Base-by-base conservation (phyloP, 169 alveolate genomes). In the Plasmodium billcollinsi region DNA sequence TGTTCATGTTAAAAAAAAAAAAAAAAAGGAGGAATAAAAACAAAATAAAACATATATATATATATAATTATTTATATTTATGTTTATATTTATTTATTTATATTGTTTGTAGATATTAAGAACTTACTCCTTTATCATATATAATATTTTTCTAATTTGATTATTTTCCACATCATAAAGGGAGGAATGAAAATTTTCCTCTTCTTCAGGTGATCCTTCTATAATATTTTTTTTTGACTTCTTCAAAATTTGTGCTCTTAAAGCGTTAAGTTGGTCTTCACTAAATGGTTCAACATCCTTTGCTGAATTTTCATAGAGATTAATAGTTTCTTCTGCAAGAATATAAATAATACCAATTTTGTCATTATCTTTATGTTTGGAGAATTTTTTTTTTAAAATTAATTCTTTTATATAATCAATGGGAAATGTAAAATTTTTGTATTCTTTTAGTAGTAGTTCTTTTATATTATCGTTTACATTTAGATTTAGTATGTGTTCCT, bases 271-370 rank as follows among this genome's bases (percentile, higher is more conserved):
- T 62, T 86, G 72, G 39, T 86, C 70, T 0, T 86, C 88, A 11
- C 47, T 71, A 39, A 52, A 66, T 1, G 92, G 92, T 43, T 71
- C 76, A 0, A 86, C 92, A 29, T 86, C 71, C 56, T 86, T 86
- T 33, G 92, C 92, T 14, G 92, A 86, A 54, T 86, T 86, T 65
- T 86, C 92, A 72, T 86, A 86, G 11, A 86, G 29, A 29, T 71
- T 72, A 49, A 86, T 86, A 50, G 88, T 86, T 86, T 86, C 92
- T 6, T 86, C 92, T 8, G 88, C 92, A 65, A 86, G 58, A 20
- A 86, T 58, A 39, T 70, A 71, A 9, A 86, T 73, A 21, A 70
- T 45, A 12, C 33, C 45, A 74, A 86, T 72, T 65, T 86, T 62
- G 11, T 39, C 39, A 26, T 86, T 73, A 29, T 59, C 63, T 65